phyloP scores from a whole-genome alignment of 345 rosid species.

The Brassica incana region DNA sequence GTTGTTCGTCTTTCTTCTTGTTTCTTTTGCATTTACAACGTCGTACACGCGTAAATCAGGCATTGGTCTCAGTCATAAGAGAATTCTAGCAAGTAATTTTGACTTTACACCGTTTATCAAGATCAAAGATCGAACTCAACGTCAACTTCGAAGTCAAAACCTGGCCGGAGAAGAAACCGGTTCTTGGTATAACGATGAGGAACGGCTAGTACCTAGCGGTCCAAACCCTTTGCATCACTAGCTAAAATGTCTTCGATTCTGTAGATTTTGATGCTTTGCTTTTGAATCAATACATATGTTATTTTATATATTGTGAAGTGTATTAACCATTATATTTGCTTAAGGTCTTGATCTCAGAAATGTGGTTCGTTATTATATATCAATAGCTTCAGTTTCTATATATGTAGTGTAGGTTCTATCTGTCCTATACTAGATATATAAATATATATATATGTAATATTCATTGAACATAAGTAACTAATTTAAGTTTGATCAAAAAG shows the following conservation, averaged over 20 bases:
- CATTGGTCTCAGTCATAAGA: conserved; percentile 36
- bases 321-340: background rate
- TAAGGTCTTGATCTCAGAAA: conserved; percentile 20
- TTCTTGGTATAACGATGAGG: conserved; percentile 52
- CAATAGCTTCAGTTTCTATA: background rate
- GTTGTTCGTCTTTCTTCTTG: conserved; percentile 30
- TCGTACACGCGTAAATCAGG: conserved; percentile 22
- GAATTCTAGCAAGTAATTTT: conserved; percentile 46
- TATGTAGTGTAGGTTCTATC: background rate
- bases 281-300: conserved; percentile 6
- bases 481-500: too few species aligned
- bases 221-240: conserved; percentile 84
- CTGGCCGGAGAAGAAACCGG: conserved; percentile 37
- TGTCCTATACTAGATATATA: background rate
- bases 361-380: background rate
- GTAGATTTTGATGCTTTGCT: background rate
- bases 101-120: conserved; percentile 63
- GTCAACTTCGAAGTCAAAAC: conserved; percentile 23
- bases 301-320: conserved; percentile 17
- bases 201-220: conserved; percentile 73
- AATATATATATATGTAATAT: background rate
- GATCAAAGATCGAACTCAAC: conserved; percentile 24
- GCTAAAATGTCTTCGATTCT: conserved; percentile 41
- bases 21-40: conserved; percentile 25
- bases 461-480: background rate